Conservation (phyloP, 73 alveolate species). For the Uronychia binucleata region DNA sequence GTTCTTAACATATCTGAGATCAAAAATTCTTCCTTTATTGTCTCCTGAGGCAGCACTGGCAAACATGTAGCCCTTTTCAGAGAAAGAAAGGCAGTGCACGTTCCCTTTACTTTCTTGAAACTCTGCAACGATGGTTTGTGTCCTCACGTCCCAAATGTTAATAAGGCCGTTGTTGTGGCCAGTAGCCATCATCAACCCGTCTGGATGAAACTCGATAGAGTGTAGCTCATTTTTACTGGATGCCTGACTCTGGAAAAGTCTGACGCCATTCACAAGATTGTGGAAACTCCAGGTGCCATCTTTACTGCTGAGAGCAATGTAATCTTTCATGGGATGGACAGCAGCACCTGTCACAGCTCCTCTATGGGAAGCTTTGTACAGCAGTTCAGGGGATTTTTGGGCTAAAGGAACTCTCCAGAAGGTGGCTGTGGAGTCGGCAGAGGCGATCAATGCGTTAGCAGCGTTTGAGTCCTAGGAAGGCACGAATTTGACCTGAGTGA, state of each 20-base stretch:
- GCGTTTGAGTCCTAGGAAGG: background rate
- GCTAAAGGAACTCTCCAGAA: background rate
- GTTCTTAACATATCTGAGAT: slow-evolving; percentile 16
- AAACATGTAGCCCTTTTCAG: slow-evolving; percentile 39
- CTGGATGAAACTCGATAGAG: slow-evolving; percentile 52
- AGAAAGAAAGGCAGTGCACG: slow-evolving; percentile 9
- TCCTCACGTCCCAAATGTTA: slow-evolving; percentile 35
- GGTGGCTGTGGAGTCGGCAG: background rate
- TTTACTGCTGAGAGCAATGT: slow-evolving; percentile 13
- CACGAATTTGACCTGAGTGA: background rate
- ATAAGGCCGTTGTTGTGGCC: slow-evolving; percentile 25
- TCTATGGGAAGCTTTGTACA: background rate
- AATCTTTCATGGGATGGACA: slow-evolving; percentile 42
- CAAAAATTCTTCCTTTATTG: background rate
- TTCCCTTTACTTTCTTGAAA: slow-evolving; percentile 6
- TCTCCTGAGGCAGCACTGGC: slow-evolving; percentile 11
- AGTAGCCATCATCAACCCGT: slow-evolving; percentile 33
- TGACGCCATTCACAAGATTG: slow-evolving; percentile 33
- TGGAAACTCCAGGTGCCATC: slow-evolving; percentile 48
- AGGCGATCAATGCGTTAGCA: background rate
- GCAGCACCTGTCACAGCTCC: slow-evolving; percentile 17
- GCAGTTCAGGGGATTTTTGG: background rate
- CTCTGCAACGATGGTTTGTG: slow-evolving; percentile 2
- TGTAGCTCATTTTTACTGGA: background rate
- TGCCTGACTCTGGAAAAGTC: slow-evolving; percentile 6